Evolutionary conservation across 305 asterid species (phyloP), one percentile per base, ranked within the genome.

Genomic region (Plantago coronopus): DNA sequence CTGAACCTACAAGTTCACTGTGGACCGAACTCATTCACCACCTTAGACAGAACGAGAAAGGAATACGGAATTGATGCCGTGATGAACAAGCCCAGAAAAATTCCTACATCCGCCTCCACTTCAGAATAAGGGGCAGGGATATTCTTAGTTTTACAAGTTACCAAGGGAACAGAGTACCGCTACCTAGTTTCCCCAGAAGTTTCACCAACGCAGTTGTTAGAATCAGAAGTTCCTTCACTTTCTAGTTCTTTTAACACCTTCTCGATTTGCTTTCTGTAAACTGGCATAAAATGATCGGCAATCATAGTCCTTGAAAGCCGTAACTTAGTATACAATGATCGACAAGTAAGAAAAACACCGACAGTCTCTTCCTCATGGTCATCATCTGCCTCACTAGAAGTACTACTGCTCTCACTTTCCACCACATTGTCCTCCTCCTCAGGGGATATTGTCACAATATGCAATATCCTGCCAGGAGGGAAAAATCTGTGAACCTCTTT

Each of bases 231-330:
- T 49, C 59, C 72, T 29, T 73, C 87, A 20, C 62, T 76, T 75
- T 84, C 91, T 1, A 84, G 75, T 63, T 79, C 85, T 61, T 57
- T 76, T 38, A 89, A 89, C 54, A 89, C 78, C 79, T 77, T 85
- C 59, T 93, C 96, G 13, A 93, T 85, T 49, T 83, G 89, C 61
- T 88, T 76, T 78, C 94, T 82, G 68, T 93, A 93, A 48, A 81
- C 86, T 0, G 97, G 99, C 99, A 93, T 93, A 71, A 85, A 87
- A 74, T 93, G 99, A 62, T 93, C 99, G 1, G 91, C 88, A 29
- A 93, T 83, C 99, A 93, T 93, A 9, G 79, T 85, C 69, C 83
- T 89, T 20, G 97, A 93, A 54, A 93, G 74, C 83, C 99, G 83
- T 29, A 93, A 46, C 63, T 93, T 93, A 70, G 94, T 85, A 54